A percentile compares a stretch with the other conserved stretches of the same genome.
phyloP scores from a whole-genome alignment of 1,139 yeast genomes.

The Pichia sorboxylosa region DNA sequence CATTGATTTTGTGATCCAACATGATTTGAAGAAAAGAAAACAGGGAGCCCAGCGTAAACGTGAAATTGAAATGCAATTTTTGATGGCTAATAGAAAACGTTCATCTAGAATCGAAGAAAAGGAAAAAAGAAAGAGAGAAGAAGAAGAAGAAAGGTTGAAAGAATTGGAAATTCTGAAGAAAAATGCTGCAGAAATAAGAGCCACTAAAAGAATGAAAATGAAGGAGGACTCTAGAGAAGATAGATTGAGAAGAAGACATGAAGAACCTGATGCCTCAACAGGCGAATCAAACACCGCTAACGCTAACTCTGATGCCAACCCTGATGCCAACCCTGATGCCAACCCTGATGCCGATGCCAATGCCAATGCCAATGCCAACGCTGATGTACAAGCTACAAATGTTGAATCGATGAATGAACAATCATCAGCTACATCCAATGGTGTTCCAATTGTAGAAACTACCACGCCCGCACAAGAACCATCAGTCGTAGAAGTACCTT shows the following conservation, averaged over 20 bases:
- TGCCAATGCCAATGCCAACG: too few species aligned
- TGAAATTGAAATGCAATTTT: conserved; percentile 40
- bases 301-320: too few species aligned
- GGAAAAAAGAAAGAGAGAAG: conserved; percentile 34
- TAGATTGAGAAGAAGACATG: conserved; percentile 28
- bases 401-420: too few species aligned
- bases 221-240: conserved; percentile 34
- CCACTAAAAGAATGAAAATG: conserved; percentile 28
- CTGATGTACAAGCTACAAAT: neutral
- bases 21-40: conserved; percentile 35
- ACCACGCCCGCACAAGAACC: too few species aligned
- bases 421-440: too few species aligned
- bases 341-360: too few species aligned
- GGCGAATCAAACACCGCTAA: neutral
- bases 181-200: conserved; percentile 25
- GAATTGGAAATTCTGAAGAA: conserved; percentile 27
- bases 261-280: neutral
- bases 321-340: too few species aligned
- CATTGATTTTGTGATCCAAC: conserved; percentile 19
- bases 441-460: too few species aligned
- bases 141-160: conserved; percentile 31
- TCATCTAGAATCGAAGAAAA: conserved; percentile 44
- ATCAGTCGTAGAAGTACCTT: too few species aligned
- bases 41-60: conserved; percentile 34
- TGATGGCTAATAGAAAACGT: conserved; percentile 43